Evolutionary conservation across 2,329 filamentous ascomycete species (phyloP).

Genomic region (Acrocalymma vagum): DNA sequence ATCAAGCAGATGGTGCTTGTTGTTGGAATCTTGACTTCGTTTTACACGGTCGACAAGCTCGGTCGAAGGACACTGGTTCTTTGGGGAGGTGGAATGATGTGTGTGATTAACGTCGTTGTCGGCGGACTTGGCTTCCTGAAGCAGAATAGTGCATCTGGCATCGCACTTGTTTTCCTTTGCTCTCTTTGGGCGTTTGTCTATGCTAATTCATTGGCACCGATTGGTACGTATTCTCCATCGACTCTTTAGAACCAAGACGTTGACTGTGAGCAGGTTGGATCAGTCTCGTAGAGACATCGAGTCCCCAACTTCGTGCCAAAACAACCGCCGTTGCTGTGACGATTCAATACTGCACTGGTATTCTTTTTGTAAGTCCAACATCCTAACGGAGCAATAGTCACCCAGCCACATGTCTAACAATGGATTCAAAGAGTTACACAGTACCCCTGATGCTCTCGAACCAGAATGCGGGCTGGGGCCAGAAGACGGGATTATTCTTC

Average conservation of each 20-base stretch:
- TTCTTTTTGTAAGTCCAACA: constrained; percentile 7
- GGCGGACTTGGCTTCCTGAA: constrained; percentile 12
- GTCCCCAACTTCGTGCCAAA: constrained; percentile 6
- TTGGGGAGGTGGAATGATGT: constrained; percentile 7
- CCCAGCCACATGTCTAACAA: no score
- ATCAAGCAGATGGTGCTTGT: constrained; percentile 11
- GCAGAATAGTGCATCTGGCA: constrained; percentile 4
- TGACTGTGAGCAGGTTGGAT: constrained; percentile 5
- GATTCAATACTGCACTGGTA: constrained; percentile 10
- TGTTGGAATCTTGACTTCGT: constrained; percentile 8
- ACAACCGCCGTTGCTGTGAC: constrained; percentile 12
- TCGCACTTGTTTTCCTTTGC: constrained; percentile 9
- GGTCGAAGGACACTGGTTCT: constrained; percentile 4
- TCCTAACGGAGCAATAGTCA: no score
- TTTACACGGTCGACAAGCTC: constrained; percentile 9
- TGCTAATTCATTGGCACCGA: constrained; percentile 10
- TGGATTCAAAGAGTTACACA: no score
- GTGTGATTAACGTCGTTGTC: constrained; percentile 6
- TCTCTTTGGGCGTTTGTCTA: constrained; percentile 13
- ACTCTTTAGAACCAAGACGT: background rate
- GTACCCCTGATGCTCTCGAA: constrained; percentile 13
- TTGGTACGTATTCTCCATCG: constrained; percentile 5
- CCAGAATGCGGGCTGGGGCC: constrained; percentile 10
- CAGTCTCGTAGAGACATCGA: constrained; percentile 12
- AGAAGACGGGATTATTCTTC: constrained; percentile 10